Evolutionary conservation across 257 asterid genomes (phyloP).

Genomic region (Solanum chiquidenum): DNA sequence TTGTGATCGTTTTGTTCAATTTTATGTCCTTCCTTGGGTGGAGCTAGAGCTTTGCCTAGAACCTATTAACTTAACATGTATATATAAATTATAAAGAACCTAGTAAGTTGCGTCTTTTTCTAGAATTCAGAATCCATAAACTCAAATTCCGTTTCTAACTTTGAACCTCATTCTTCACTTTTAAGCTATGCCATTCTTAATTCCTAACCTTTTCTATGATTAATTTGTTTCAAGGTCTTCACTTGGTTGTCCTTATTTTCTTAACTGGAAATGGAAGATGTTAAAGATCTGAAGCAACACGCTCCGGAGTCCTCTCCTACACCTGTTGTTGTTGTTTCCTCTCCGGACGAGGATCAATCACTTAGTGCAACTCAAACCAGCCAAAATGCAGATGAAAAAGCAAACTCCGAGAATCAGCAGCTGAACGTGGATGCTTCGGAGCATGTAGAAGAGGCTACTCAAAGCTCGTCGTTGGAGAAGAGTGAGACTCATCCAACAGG

Average conservation of each 20-base stretch:
- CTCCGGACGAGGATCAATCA: constrained; percentile 27
- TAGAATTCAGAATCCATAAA: not conserved
- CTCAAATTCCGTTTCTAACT: not conserved
- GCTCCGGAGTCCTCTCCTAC: constrained; percentile 28
- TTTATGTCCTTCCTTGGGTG: not conserved
- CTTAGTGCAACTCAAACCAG: constrained; percentile 12
- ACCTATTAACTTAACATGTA: not conserved
- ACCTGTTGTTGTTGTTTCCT: constrained; percentile 18
- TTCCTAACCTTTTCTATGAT: not conserved
- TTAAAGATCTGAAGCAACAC: constrained; percentile 15
- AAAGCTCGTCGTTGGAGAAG: not conserved
- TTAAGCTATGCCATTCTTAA: not conserved
- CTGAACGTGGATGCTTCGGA: not conserved
- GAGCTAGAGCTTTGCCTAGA: not conserved
- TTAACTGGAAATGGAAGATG: constrained; percentile 48
- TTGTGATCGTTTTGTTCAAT: not conserved
- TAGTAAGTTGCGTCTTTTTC: not conserved
- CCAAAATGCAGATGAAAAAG: constrained; percentile 8
- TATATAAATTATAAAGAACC: not conserved
- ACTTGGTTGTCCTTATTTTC: not conserved
- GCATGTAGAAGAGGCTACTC: not conserved
- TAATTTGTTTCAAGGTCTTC: not conserved
- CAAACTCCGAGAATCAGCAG: constrained; percentile 3
- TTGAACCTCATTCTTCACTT: not conserved
- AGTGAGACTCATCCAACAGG: not conserved